Evolutionary conservation across 768 basidiomycete genomes (phyloP), one percentile per base, ranked within the genome.

Genomic region (Rhizopogon vesiculosus): DNA sequence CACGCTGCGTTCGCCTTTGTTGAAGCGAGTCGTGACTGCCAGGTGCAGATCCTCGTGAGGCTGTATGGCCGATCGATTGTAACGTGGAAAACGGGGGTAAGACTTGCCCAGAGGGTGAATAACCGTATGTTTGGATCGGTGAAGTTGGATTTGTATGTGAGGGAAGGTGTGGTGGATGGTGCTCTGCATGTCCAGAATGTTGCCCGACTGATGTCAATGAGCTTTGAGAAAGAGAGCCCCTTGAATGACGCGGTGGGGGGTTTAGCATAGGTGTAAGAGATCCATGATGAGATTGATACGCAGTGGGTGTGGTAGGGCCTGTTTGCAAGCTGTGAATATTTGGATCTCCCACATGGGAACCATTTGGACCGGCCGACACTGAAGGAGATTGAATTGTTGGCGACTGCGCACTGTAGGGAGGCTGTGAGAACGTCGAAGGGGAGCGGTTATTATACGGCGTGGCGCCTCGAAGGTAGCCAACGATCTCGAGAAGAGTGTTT

Each of bases 401-500:
- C 1, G 89, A 90, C 40, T 79, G 83, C 42, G 85, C 78, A 51
- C 78, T 74, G 51, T 81, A 84, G 3, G 78, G 72, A 74, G 63
- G 58, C 42, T 71, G 72, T 15, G 71, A 71, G 50, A 71, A 87
- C 4, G 77, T 66, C 10, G 87, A 84, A 3, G 88, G 88, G 15
- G 89, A 90, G 61, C 87, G 83, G 49, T 77, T 75, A 48, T 66
- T 60, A 44, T 78, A 68, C 3, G 77, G 70, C 28, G 65, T 66
- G 18, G 78, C 77, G 58, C 74, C 76, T n/a, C 91, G 87, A 41
- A 97, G 72, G 61, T 91, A 86, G 16, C 82, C 76, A 51, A 90
- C 84, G 56, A 98, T 81, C 65, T 96, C 94, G 51, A 84, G 74
- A 10, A 98, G 78, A 0, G 84, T 88, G 61, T 76, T 87, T 62